A percentile compares a stretch with the other conserved stretches of the same genome.
phyloP scores from a whole-genome alignment of 108 stramenopile species.

The Conticribra weissflogii region DNA sequence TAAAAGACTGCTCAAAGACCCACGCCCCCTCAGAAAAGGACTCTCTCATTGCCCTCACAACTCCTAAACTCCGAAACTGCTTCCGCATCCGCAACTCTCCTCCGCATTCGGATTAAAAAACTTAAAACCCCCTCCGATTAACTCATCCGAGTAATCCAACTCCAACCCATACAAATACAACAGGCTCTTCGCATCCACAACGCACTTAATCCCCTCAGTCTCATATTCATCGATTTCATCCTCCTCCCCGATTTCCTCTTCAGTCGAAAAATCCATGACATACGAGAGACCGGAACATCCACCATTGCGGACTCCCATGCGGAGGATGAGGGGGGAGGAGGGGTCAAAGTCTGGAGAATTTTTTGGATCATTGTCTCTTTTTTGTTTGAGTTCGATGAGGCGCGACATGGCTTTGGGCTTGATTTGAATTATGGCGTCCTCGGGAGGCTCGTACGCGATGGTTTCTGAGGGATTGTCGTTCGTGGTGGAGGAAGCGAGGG shows the following conservation, averaged over 20 bases:
- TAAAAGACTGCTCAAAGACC: too few relatives aligned
- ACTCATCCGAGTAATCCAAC: slow-evolving; percentile 93
- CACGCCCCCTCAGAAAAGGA: too few relatives aligned
- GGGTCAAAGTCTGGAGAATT: slow-evolving; percentile 35
- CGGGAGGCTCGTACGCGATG: slow-evolving; percentile 56
- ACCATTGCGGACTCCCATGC: slow-evolving; percentile 96
- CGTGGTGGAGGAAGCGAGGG: slow-evolving; percentile 17
- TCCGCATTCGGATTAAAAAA: slow-evolving; percentile 99
- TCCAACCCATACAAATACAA: slow-evolving; percentile 95
- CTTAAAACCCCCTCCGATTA: slow-evolving; percentile 96
- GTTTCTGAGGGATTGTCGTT: slow-evolving; percentile 18
- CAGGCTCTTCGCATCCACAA: slow-evolving; percentile 93
- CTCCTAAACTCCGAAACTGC: slow-evolving; percentile 91
- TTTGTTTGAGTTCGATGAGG: slow-evolving; percentile 74
- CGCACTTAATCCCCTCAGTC: slow-evolving; percentile 79
- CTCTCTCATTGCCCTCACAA: too few relatives aligned
- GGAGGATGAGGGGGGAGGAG: slow-evolving; percentile 56
- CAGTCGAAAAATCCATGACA: slow-evolving; percentile 91
- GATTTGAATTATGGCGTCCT: slow-evolving; percentile 79
- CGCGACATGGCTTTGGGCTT: slow-evolving; percentile 84
- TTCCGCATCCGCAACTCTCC: slow-evolving; percentile 93
- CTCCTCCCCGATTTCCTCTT: slow-evolving; percentile 81
- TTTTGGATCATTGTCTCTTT: slow-evolving; percentile 49
- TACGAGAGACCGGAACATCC: slow-evolving; percentile 95
- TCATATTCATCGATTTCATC: slow-evolving; percentile 80